Evolutionary conservation across 2,329 filamentous ascomycete genomes (phyloP).

Genomic region (Dactylonectria macrodidyma): DNA sequence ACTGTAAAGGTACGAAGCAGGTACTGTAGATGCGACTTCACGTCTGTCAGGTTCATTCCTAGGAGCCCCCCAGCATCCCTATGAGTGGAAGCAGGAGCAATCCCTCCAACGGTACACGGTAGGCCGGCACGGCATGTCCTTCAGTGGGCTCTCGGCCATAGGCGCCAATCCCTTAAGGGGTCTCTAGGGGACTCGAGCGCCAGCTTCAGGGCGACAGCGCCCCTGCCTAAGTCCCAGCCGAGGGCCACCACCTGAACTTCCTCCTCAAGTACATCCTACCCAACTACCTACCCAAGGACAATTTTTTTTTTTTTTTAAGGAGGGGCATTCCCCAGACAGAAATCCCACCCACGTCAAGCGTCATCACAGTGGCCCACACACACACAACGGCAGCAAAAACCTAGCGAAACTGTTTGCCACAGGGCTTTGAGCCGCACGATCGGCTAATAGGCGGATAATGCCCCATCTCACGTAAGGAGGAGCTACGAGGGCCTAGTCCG

Average conservation of each 20-base stretch:
- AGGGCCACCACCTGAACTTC: too few relatives aligned
- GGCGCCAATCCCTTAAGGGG: not conserved
- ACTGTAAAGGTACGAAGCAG: too few relatives aligned
- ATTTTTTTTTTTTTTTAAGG: not conserved
- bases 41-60: not conserved
- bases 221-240: too few relatives aligned
- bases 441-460: constrained; percentile 19
- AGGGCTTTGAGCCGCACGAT: not conserved
- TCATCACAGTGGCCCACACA: constrained; percentile 1
- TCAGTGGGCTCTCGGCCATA: not conserved
- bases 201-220: not conserved
- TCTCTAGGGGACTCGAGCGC: not conserved
- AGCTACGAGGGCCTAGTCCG: not conserved
- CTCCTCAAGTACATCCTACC: too few relatives aligned
- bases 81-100: not conserved
- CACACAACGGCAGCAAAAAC: constrained; percentile 12
- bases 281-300: too few relatives aligned
- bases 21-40: too few relatives aligned
- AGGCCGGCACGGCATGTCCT: not conserved
- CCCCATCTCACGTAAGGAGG: not conserved
- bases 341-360: constrained; percentile 6
- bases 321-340: not conserved
- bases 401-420: constrained; percentile 8
- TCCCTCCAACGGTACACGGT: not conserved
- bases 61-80: not conserved